Evolutionary conservation across 2,329 filamentous ascomycete genomes (phyloP), one percentile per base, ranked within the genome.

Genomic region (Aspergillus melleus): DNA sequence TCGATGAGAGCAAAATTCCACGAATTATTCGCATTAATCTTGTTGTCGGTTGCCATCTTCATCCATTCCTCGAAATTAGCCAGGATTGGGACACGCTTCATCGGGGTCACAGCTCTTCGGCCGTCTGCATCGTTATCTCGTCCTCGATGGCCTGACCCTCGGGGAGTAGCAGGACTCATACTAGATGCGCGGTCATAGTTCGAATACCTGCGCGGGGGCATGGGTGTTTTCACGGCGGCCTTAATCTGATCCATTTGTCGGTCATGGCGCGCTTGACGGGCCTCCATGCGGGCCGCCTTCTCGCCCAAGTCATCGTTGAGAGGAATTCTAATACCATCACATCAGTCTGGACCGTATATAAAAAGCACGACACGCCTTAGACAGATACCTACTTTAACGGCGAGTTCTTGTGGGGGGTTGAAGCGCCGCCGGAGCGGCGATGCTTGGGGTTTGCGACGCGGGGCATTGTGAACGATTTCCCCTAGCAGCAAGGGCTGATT

Each of bases 1-100:
- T 99, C 95, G 73, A 99, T 99, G 19, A 99, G 85, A n/a, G 95
- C 95, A 79, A 99, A 98, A 76, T 98, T 98, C 95, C 95, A 99
- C 30, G 93, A 97, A 77, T 99, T 99, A 61, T 90, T 88, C 52
- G 95, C 94, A 74, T 98, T 99, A 83, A 99, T 99, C 78, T 95
- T 95, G 80, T 99, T 99, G 80, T 99, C 95, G 16, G 95, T 98
- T 2, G 95, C 95, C 92, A 99, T 96, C 83, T 98, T 99, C 92
- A 99, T 98, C 95, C 94, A 98, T 75, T 99, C 95, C 76, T 99
- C 95, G 70, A 98, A 99, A 78, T 99, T 99, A 71, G 95, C 95
- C 57, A 99, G 82, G 68, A 99, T 90, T 1, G 95, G 95, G 29
- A 96, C 91, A 62, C 93, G 90, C 83, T 96, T 96, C 89, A 96